Percentiles rank a stretch among this genome's conserved stretches.
These are phyloP conservation scores for Xerophyta viscosa DNA, from an alignment of 106 monocot species.

Conservation along the genomic window DNA sequence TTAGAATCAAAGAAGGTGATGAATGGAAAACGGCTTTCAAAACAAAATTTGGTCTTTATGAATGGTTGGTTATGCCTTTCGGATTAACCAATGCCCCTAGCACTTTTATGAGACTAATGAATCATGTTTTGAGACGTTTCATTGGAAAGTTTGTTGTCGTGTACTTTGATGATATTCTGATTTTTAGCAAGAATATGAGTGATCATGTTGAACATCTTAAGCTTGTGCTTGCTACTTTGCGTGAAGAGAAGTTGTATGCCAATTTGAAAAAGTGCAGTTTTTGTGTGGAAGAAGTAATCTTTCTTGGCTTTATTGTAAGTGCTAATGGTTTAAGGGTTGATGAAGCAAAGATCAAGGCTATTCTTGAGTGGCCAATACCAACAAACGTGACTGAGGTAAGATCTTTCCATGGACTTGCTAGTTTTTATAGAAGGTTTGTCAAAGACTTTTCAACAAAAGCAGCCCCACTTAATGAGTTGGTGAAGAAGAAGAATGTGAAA, in stretches of 20 bases:
- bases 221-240: not conserved
- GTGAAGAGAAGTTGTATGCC: conserved; percentile 1
- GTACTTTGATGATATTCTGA: conserved; percentile 24
- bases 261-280: conserved; percentile 10
- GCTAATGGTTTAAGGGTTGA: not conserved
- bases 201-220: conserved; percentile 2
- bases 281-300: not conserved
- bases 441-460: not conserved
- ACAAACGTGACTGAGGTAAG: not conserved
- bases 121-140: not conserved
- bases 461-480: not conserved
- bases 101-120: conserved; percentile 13
- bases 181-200: conserved; percentile 1
- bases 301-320: not conserved
- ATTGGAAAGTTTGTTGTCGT: conserved; percentile 11
- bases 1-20: too few relatives aligned
- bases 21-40: too few relatives aligned
- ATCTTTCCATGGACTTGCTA: conserved; percentile 1
- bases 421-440: not conserved
- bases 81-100: conserved; percentile 14
- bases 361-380: not conserved
- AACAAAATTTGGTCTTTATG: too few relatives aligned
- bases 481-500: not conserved
- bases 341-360: not conserved
- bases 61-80: too few relatives aligned